Evolutionary conservation across 2,329 filamentous ascomycete genomes (phyloP), one percentile per base, ranked within the genome.

Genomic region (Apiospora sp.): DNA sequence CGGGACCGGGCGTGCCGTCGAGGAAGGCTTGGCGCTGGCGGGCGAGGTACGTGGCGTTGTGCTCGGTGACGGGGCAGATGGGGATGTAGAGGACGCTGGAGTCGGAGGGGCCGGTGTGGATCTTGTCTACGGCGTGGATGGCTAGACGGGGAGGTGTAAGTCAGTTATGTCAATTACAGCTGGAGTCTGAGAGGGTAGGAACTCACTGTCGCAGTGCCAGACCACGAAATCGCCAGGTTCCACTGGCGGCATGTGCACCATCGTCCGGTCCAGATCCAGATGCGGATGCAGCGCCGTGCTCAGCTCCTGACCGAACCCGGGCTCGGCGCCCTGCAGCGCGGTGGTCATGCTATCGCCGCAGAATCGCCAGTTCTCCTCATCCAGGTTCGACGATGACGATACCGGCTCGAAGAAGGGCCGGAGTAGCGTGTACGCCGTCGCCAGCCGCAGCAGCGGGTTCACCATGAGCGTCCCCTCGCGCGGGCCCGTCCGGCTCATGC

Each of bases 51-150:
- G 88, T 83, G 0, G 92, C 91, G 77, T 96, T 98, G 51, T 86
- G 83, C 71, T 92, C 89, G 0, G 94, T 97, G 43, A 94, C 87
- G 0, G 95, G 95, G 71, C 93, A 96, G 0, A 94, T 92, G 0
- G 95, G 95, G 71, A 98, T 97, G 78, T 98, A 98, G 73, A 98
- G 79, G 0, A 98, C 95, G 76, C 92, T 95, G 0, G 93, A 94
- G 81, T 98, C 95, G 0, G 85, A 82, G 1, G 83, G 86, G 1
- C 95, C 96, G 1, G 82, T 82, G 80, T 98, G 95, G 0, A 91
- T 86, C 75, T 90, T 92, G 83, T 98, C 95, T 0, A 98, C 95
- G 0, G 94, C 90, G 80, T 98, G 95, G 68, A 97, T 92, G 4
- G 84, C 87, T 84, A 34, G 2, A 10, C 1, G 30, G 10, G 1